Evolutionary conservation across 2,329 filamentous ascomycete species (phyloP).

Genomic region (Fusarium sterilihyphosum): DNA sequence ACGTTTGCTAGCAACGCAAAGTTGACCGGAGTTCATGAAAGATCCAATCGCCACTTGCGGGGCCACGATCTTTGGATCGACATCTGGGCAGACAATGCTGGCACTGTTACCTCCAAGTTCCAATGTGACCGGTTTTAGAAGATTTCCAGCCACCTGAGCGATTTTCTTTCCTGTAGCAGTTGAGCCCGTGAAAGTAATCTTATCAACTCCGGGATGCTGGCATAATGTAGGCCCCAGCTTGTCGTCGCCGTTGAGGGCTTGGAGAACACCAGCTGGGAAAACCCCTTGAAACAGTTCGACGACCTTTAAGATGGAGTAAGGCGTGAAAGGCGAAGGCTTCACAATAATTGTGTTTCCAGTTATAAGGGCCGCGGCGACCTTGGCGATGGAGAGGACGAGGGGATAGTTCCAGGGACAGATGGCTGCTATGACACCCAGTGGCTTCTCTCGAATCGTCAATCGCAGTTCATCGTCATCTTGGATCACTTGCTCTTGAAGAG

Average conservation of each 20-base stretch:
- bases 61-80: constrained; percentile 55
- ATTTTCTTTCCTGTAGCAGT: constrained; percentile 69
- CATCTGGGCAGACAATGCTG: constrained; percentile 65
- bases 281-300: constrained; percentile 64
- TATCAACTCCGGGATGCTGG: constrained; percentile 65
- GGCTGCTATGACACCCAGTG: constrained; percentile 54
- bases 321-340: constrained; percentile 67
- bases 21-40: constrained; percentile 64
- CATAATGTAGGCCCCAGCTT: constrained; percentile 67
- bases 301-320: constrained; percentile 66
- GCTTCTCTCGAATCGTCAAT: constrained; percentile 20
- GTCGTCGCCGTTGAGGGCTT: constrained; percentile 68
- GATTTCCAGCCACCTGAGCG: constrained; percentile 62
- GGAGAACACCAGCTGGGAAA: constrained; percentile 69
- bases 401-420: constrained; percentile 68
- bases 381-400: constrained; percentile 59
- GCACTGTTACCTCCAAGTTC: constrained; percentile 70
- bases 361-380: constrained; percentile 65
- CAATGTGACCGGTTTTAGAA: constrained; percentile 68
- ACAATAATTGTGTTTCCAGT: constrained; percentile 65
- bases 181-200: constrained; percentile 72
- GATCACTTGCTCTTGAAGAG: neutral
- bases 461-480: neutral
- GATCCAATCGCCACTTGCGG: constrained; percentile 53
- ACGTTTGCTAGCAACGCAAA: constrained; percentile 53